phyloP scores from a whole-genome alignment of 805 yeast genomes.

The Yarrowia deformans region DNA sequence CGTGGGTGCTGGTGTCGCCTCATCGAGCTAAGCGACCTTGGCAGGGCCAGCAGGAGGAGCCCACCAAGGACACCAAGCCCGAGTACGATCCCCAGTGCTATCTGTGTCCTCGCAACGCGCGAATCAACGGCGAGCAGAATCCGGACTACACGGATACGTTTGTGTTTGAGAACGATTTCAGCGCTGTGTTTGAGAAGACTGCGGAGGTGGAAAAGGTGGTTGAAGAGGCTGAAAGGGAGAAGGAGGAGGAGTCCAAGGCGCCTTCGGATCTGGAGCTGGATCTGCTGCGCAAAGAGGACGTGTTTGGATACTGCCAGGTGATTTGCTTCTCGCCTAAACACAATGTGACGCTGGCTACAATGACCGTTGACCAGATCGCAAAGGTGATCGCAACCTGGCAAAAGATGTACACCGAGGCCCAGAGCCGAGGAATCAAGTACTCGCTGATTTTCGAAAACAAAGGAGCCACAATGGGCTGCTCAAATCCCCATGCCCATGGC shows the following conservation, averaged over 20 bases:
- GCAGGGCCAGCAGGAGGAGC: slow-evolving; percentile 74
- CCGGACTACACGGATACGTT: slow-evolving; percentile 65
- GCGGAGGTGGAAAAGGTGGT: slow-evolving; percentile 27
- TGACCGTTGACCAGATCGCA: slow-evolving; percentile 56
- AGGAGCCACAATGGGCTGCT: slow-evolving; percentile 83
- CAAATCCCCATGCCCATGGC: slow-evolving; percentile 83
- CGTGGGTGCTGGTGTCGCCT: slow-evolving; percentile 77
- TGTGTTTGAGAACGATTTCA: slow-evolving; percentile 70
- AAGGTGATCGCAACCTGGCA: slow-evolving; percentile 70
- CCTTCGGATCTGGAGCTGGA: slow-evolving; percentile 51
- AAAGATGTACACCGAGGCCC: slow-evolving; percentile 57
- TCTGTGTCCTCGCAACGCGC: slow-evolving; percentile 72
- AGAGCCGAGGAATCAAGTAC: slow-evolving; percentile 57
- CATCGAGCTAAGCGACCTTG: slow-evolving; percentile 81
- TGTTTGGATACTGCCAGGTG: slow-evolving; percentile 72
- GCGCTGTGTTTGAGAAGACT: slow-evolving; percentile 62
- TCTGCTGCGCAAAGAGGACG: slow-evolving; percentile 63
- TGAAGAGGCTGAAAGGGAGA: slow-evolving; percentile 40
- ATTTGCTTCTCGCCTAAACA: slow-evolving; percentile 78
- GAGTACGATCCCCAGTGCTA: slow-evolving; percentile 70
- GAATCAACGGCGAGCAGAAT: slow-evolving; percentile 68
- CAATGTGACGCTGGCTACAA: slow-evolving; percentile 68
- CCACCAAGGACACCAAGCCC: slow-evolving; percentile 56
- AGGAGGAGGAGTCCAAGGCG: slow-evolving; percentile 41
- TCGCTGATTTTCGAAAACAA: slow-evolving; percentile 79